Evolutionary conservation across 2,329 filamentous ascomycete species (phyloP).

Genomic region (Davidsoniella neocaledoniae): DNA sequence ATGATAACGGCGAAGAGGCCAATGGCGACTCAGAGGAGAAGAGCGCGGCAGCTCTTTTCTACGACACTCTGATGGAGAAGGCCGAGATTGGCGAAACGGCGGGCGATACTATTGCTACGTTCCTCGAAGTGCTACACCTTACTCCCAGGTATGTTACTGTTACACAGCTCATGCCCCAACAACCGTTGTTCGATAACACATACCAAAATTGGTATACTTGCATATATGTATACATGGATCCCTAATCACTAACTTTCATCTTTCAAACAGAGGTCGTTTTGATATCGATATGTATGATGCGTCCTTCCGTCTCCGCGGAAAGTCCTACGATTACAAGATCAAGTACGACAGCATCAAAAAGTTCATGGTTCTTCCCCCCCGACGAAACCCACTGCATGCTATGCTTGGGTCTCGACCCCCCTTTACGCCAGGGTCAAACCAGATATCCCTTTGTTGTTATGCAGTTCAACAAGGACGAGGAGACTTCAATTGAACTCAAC

Average conservation of each 20-base stretch:
- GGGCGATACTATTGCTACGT: conserved; percentile 95
- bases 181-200: background rate
- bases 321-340: conserved; percentile 99
- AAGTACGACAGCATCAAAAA: conserved; percentile 97
- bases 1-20: conserved; percentile 46
- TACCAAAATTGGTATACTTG: conserved; percentile 16
- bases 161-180: conserved; percentile 8
- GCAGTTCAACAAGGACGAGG: conserved; percentile 96
- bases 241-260: background rate
- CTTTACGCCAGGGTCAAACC: conserved; percentile 89
- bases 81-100: conserved; percentile 97
- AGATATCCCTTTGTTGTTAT: conserved; percentile 97
- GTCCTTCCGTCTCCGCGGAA: conserved; percentile 90
- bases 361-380: conserved; percentile 90
- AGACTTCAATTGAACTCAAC: conserved; percentile 91
- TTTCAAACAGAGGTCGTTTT: conserved; percentile 66
- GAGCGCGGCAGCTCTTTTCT: conserved; percentile 93
- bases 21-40: conserved; percentile 55
- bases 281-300: conserved; percentile 99
- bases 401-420: conserved; percentile 84
- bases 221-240: no score
- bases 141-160: conserved; percentile 53
- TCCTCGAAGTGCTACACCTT: conserved; percentile 90
- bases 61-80: conserved; percentile 95
- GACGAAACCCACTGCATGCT: conserved; percentile 94